Percentiles rank a stretch among this genome's conserved stretches.
Conservation (phyloP, 2,329 filamentous ascomycete species). For the Trichoderma atrobrunneum region DNA sequence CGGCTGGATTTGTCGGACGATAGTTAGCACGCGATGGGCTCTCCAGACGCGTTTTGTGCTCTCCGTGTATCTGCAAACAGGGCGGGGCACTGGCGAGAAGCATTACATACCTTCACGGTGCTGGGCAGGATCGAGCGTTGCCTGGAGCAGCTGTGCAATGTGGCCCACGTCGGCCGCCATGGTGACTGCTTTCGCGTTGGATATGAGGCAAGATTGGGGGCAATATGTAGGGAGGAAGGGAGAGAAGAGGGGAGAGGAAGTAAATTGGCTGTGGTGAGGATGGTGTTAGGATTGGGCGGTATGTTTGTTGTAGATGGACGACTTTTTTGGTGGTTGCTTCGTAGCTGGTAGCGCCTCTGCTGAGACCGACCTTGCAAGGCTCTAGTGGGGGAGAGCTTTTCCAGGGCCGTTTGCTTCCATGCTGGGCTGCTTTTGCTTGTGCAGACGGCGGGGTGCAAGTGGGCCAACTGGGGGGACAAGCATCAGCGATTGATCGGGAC, state of each 20-base stretch:
- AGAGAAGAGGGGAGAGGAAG: constrained; percentile 7
- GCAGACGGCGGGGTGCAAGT: not conserved
- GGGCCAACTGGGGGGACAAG: not conserved
- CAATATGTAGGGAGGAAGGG: not conserved
- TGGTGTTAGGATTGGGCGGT: not conserved
- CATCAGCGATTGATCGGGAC: not conserved
- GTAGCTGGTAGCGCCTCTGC: constrained; percentile 7
- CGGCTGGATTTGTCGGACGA: constrained; percentile 58
- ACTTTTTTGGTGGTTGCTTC: constrained; percentile 19
- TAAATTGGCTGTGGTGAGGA: not conserved
- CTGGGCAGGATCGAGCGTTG: constrained; percentile 82
- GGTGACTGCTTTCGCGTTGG: constrained; percentile 29
- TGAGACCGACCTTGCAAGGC: not conserved
- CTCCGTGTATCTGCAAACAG: not conserved
- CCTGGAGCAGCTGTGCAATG: constrained; percentile 81
- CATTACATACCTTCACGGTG: constrained; percentile 77
- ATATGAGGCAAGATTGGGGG: not conserved
- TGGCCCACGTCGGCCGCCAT: constrained; percentile 58
- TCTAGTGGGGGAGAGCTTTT: constrained; percentile 19
- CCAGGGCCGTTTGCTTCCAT: not conserved
- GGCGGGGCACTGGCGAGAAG: constrained; percentile 21
- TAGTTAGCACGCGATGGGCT: constrained; percentile 35
- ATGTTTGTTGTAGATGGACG: constrained; percentile 10
- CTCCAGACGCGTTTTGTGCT: not conserved
- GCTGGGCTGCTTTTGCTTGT: not conserved